Evolutionary conservation across 2,329 filamentous ascomycete species (phyloP).

Genomic region (Bipolaris zeicola): DNA sequence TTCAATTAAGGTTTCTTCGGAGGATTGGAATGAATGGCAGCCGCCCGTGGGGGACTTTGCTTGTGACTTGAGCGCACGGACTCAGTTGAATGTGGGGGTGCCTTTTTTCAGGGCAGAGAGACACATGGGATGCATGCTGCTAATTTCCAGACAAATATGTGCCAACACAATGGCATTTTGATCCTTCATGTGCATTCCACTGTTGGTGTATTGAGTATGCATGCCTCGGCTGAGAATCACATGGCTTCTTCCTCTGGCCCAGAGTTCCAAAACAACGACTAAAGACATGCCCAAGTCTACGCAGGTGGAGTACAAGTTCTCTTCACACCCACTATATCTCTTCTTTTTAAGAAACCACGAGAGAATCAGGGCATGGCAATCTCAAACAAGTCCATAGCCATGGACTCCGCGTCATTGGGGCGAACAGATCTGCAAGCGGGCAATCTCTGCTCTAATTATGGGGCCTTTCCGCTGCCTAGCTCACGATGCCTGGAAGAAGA

Average conservation of each 20-base stretch:
- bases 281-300: not conserved
- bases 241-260: not conserved
- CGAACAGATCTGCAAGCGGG: not conserved
- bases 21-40: conserved; percentile 1
- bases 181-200: not conserved
- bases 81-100: conserved; percentile 8
- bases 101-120: conserved; percentile 1
- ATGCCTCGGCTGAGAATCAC: not conserved
- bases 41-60: conserved; percentile 10
- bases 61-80: conserved; percentile 7
- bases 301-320: not conserved
- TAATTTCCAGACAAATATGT: too few relatives aligned
- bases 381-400: not conserved
- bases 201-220: not conserved
- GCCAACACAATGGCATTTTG: not conserved
- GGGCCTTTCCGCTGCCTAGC: not conserved
- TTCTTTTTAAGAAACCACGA: not conserved
- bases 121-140: conserved; percentile 1
- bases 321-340: not conserved
- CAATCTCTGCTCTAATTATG: not conserved
- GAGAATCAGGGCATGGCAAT: not conserved
- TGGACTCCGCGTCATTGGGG: not conserved
- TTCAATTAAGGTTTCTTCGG: conserved; percentile 15
- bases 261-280: not conserved
- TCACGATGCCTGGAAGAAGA: not conserved